phyloP scores from a whole-genome alignment of 305 asterid genomes.

The Striga hermonthica region DNA sequence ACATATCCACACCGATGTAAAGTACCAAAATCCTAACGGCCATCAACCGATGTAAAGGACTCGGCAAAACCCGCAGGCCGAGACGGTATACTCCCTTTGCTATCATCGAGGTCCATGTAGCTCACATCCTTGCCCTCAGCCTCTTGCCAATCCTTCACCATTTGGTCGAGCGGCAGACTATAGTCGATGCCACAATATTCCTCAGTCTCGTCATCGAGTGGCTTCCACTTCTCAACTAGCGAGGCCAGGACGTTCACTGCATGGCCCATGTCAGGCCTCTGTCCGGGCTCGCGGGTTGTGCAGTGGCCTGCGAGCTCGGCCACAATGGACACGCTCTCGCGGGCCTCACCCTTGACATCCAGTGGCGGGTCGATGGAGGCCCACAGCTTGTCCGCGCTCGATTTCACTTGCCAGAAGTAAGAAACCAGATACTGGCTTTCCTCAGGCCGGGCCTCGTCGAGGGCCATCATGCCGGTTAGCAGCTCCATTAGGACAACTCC shows the following conservation, averaged over 20 bases:
- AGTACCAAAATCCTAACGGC: constrained; percentile 40
- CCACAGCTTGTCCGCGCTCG: constrained; percentile 57
- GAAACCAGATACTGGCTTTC: constrained; percentile 81
- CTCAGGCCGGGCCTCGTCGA: constrained; percentile 68
- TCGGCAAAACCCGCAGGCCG: constrained; percentile 87
- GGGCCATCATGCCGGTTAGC: constrained; percentile 78
- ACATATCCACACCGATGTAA: constrained; percentile 36
- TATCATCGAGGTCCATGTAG: constrained; percentile 64
- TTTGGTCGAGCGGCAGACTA: constrained; percentile 80
- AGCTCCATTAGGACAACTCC: constrained; percentile 93
- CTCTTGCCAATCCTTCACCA: constrained; percentile 93
- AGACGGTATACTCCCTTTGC: constrained; percentile 80
- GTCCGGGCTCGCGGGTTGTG: constrained; percentile 75
- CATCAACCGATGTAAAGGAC: constrained; percentile 80
- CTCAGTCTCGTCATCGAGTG: constrained; percentile 57
- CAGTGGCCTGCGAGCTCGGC: constrained; percentile 95
- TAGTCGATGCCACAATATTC: constrained; percentile 84
- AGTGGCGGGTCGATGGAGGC: constrained; percentile 63
- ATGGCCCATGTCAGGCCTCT: constrained; percentile 87
- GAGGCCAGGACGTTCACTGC: constrained; percentile 70
- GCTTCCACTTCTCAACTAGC: constrained; percentile 82
- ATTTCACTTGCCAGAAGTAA: constrained; percentile 76
- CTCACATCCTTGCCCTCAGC: constrained; percentile 63
- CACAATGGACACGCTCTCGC: constrained; percentile 53
- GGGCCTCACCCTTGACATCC: constrained; percentile 46